Evolutionary conservation across 345 rosid genomes (phyloP).

Genomic region (Arabidopsis suecica): DNA sequence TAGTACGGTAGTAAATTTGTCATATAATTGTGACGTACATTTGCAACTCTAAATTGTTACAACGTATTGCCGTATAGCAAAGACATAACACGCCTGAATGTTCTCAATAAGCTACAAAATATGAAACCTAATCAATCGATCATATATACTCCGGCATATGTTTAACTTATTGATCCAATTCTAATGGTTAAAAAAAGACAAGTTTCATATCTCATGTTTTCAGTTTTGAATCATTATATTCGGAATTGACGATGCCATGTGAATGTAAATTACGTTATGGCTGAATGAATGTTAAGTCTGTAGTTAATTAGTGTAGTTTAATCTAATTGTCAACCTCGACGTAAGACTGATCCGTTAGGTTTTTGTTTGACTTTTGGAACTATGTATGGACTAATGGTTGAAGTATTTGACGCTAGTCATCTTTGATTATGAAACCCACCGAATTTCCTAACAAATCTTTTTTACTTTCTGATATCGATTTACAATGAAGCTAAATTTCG

Average conservation of each 20-base stretch:
- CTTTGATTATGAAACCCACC: constrained; percentile 38
- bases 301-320: constrained; percentile 1
- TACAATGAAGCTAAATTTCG: background rate
- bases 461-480: constrained; percentile 5
- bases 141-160: background rate
- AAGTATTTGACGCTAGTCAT: constrained; percentile 23
- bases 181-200: background rate
- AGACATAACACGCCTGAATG: no score
- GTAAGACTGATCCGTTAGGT: constrained; percentile 26
- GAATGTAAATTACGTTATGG: constrained; percentile 3
- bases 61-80: no score
- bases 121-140: no score
- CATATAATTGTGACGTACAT: no score
- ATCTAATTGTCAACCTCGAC: constrained; percentile 27
- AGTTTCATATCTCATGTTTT: background rate
- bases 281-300: constrained; percentile 19
- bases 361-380: constrained; percentile 34
- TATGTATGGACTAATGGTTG: constrained; percentile 25
- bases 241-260: constrained; percentile 16
- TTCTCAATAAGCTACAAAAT: no score
- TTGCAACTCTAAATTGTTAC: no score
- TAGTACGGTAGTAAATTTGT: no score
- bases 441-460: constrained; percentile 19
- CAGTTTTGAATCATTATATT: background rate
- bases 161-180: background rate